phyloP scores from a whole-genome alignment of 2,329 filamentous ascomycete genomes.

The Pyrenochaeta sp. region DNA sequence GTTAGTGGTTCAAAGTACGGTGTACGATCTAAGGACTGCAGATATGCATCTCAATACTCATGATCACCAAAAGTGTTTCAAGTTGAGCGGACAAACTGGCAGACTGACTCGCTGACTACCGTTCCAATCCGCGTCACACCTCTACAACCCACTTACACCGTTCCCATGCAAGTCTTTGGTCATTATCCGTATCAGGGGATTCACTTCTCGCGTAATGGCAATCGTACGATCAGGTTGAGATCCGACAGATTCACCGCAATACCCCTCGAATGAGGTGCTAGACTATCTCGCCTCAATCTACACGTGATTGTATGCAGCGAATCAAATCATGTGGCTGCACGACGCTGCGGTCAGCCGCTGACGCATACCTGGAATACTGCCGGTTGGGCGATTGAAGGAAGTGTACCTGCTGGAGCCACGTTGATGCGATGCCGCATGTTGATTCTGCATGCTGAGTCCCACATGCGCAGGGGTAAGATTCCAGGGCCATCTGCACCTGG shows the following conservation, averaged over 20 bases:
- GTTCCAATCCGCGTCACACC: neutral
- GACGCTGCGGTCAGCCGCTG: conserved; percentile 20
- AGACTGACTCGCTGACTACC: neutral
- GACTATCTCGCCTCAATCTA: conserved; percentile 2
- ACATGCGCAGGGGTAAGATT: conserved; percentile 2
- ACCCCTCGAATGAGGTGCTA: conserved; percentile 11
- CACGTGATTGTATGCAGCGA: neutral
- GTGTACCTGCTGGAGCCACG: conserved; percentile 34
- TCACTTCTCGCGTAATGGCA: neutral
- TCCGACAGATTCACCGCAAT: neutral
- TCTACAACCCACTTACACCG: neutral
- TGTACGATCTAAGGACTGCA: conserved; percentile 13
- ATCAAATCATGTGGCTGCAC: conserved; percentile 7
- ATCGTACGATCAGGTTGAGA: conserved; percentile 5
- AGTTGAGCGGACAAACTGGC: neutral
- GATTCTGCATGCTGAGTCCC: conserved; percentile 3
- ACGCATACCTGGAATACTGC: conserved; percentile 39
- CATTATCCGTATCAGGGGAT: neutral
- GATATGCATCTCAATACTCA: conserved; percentile 15
- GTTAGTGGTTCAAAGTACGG: neutral
- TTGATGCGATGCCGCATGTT: conserved; percentile 14
- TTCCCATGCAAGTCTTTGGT: neutral
- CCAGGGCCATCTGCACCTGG: neutral
- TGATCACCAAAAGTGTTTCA: conserved; percentile 28
- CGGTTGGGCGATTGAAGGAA: conserved; percentile 33